phyloP scores from a whole-genome alignment of 78 protist genomes.

The Dictyostelium intermedium region DNA sequence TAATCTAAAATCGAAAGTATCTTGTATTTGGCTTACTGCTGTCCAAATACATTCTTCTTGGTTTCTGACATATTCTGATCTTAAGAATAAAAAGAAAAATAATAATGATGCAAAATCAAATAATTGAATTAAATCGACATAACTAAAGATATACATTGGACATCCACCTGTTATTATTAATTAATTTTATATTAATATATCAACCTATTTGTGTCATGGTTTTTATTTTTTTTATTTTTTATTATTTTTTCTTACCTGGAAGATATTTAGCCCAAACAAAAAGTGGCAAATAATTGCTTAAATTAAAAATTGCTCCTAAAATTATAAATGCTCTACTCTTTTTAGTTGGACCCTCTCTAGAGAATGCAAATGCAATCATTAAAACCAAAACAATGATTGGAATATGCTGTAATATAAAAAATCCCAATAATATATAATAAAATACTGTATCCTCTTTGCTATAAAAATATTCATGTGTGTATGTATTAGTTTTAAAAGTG shows the following conservation, averaged over 20 bases:
- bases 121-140: constrained; percentile 65
- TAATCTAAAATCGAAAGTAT: constrained; percentile 76
- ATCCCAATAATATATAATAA: constrained; percentile 43
- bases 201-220: not conserved
- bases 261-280: constrained; percentile 66
- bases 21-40: constrained; percentile 84
- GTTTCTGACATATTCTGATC: constrained; percentile 80
- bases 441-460: constrained; percentile 56
- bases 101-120: constrained; percentile 70
- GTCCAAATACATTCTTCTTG: constrained; percentile 87
- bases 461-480: not conserved
- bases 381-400: constrained; percentile 51
- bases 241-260: constrained; percentile 24
- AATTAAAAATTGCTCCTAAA: constrained; percentile 58
- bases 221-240: not conserved
- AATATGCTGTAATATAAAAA: constrained; percentile 53
- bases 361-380: constrained; percentile 32
- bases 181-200: not conserved
- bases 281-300: constrained; percentile 63
- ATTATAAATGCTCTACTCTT: constrained; percentile 61
- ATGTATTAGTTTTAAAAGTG: not conserved
- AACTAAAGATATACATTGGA: constrained; percentile 62
- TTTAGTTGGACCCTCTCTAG: constrained; percentile 64
- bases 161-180: constrained; percentile 28
- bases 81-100: constrained; percentile 76